Evolutionary conservation across 345 rosid genomes (phyloP), one percentile per base, ranked within the genome.

Genomic region (Brassica rapa): DNA sequence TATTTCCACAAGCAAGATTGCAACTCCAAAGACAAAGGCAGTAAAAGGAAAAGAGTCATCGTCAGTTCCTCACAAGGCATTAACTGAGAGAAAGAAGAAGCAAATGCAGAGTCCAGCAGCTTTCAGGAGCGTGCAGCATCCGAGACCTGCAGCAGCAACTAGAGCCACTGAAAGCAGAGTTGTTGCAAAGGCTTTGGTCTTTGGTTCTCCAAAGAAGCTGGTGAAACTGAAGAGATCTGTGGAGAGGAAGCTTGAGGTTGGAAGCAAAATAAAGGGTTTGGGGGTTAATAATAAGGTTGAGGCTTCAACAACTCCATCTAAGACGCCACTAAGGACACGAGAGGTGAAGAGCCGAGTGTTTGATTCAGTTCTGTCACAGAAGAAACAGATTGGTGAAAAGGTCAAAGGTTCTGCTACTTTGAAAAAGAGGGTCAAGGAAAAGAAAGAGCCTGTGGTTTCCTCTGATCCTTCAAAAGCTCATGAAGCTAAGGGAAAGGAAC

Each of bases 331-430:
- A 12, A 82, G 85, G 82, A 87, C 83, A 55, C 80, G 97, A 65
- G 94, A 90, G 85, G 96, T 93, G 78, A 93, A 90, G 74, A 93
- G 99, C 85, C 85, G 99, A 81, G 97, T 91, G 56, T 93, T 78
- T 84, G 94, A 91, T 85, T 88, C 87, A 3, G 33, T 88, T 68
- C 72, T 30, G 65, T 67, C 83, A 82, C 59, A 77, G 67, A 89
- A 77, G 67, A 89, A 75, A 33, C 70, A 73, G 70, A 88, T 79
- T 55, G 76, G 14, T 21, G 79, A 68, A 33, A 86, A 77, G 60
- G 63, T 68, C 57, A 84, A 79, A 71, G 69, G 82, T 83, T 43
- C 70, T 10, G 81, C 57, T 79, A 59, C 70, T 79, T 69, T 82
- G 79, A 86, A 84, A 82, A 73, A 57, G 63, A 87, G 43, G 77